phyloP scores from a whole-genome alignment of 164 flowering plant genomes.

The Sextonia rubra region DNA sequence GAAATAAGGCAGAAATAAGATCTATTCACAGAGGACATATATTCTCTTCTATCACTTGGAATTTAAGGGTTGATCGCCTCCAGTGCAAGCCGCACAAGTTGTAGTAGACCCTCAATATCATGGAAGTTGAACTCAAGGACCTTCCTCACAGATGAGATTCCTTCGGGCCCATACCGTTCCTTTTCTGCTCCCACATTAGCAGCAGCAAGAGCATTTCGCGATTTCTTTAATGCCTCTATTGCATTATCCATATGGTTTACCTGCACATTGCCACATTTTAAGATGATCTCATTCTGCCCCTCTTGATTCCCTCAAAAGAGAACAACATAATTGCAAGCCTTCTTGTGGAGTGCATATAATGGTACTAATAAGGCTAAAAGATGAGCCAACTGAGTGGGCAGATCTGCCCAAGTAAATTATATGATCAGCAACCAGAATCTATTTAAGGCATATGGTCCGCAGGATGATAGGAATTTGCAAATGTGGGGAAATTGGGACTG shows the following conservation, averaged over 20 bases:
- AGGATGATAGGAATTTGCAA: no score
- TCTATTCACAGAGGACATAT: constrained; percentile 21
- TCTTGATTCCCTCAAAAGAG: neutral
- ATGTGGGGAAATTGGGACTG: no score
- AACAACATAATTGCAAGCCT: neutral
- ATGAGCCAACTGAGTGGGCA: no score
- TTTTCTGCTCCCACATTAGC: constrained; percentile 37
- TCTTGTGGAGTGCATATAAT: neutral
- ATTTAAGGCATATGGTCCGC: no score
- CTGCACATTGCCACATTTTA: constrained; percentile 36
- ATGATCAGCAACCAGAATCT: no score
- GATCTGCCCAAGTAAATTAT: no score
- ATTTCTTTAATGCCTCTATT: constrained; percentile 74
- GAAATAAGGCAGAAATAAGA: constrained; percentile 24
- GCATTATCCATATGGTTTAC: constrained; percentile 56
- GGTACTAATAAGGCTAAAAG: neutral
- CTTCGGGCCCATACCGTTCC: constrained; percentile 30
- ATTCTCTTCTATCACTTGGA: constrained; percentile 3
- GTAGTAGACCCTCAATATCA: constrained; percentile 58
- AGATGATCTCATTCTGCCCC: neutral
- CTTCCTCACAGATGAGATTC: constrained; percentile 39
- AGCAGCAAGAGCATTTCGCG: constrained; percentile 51
- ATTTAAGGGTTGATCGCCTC: constrained; percentile 48
- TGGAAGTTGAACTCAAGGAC: constrained; percentile 80
- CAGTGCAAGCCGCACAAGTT: constrained; percentile 59